These are phyloP conservation scores for Sphaerulina musiva DNA, from an alignment of 2,329 filamentous ascomycete species.

Conservation along the genomic window DNA sequence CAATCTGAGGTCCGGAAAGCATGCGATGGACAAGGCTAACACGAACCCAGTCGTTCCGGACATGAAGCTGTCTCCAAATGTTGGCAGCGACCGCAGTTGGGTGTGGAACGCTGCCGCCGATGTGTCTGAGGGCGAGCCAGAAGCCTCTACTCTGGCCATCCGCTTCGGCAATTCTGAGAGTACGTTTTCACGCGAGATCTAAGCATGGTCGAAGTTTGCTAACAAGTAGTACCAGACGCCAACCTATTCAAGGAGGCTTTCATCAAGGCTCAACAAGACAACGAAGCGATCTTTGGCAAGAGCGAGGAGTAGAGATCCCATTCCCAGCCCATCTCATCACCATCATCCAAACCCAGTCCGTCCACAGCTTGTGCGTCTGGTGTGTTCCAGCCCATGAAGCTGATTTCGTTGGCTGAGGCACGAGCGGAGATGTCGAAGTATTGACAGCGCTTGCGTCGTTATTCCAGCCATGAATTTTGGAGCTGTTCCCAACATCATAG, in stretches of 20 bases:
- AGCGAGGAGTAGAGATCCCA: slow-evolving; percentile 15
- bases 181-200: slow-evolving; percentile 43
- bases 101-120: slow-evolving; percentile 98
- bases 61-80: slow-evolving; percentile 98
- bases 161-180: slow-evolving; percentile 97
- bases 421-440: background rate
- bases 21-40: slow-evolving; percentile 11
- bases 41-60: slow-evolving; percentile 71
- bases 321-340: background rate
- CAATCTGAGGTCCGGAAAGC: background rate
- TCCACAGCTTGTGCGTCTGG: background rate
- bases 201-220: slow-evolving; percentile 3
- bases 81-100: slow-evolving; percentile 97
- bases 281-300: slow-evolving; percentile 70
- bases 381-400: background rate
- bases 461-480: background rate
- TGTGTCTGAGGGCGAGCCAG: slow-evolving; percentile 95
- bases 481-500: slow-evolving; percentile 8
- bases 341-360: background rate
- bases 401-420: background rate
- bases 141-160: slow-evolving; percentile 92
- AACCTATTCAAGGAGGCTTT: slow-evolving; percentile 97
- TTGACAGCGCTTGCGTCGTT: background rate
- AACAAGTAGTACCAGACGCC: slow-evolving; percentile 57
- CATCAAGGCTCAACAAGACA: slow-evolving; percentile 93